A percentile compares a stretch with the other conserved stretches of the same genome.
Evolutionary conservation across 2,329 filamentous ascomycete genomes (phyloP).

Genomic region (Nemania bipapillata): DNA sequence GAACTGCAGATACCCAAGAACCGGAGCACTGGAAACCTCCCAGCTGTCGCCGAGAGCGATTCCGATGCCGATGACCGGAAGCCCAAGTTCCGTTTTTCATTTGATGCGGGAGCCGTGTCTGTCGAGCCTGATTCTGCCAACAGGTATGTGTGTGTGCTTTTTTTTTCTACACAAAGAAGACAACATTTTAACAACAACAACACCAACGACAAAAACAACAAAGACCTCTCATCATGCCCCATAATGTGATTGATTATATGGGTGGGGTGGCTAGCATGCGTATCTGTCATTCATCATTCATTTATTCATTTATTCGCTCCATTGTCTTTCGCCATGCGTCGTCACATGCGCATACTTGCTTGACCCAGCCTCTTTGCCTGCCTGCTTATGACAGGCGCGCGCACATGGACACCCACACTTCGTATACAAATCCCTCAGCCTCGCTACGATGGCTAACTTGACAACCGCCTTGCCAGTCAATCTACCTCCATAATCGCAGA

Average conservation of each 20-base stretch:
- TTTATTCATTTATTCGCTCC: not conserved
- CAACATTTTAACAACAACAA: not conserved
- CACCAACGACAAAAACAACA: no score
- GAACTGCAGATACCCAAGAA: constrained; percentile 70
- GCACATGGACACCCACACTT: constrained; percentile 24
- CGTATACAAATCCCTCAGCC: constrained; percentile 30
- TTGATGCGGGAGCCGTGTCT: constrained; percentile 72
- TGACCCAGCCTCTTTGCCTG: constrained; percentile 19
- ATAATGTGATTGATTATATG: no score
- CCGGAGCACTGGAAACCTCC: constrained; percentile 72
- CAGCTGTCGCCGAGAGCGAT: constrained; percentile 56
- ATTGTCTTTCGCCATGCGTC: constrained; percentile 7
- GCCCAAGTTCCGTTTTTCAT: constrained; percentile 76
- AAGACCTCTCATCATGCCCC: no score
- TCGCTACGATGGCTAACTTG: constrained; percentile 43
- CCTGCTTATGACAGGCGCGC: constrained; percentile 19
- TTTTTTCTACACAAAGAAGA: constrained; percentile 17
- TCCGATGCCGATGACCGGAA: constrained; percentile 56
- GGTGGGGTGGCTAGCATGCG: not conserved
- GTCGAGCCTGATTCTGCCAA: constrained; percentile 76
- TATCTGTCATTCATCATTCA: not conserved
- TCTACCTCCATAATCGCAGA: constrained; percentile 79
- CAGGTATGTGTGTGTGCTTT: no score
- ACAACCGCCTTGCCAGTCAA: constrained; percentile 59
- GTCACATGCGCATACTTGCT: constrained; percentile 32